Base-by-base conservation (phyloP, 169 alveolate genomes). In the Eimeria praecox region DNA sequence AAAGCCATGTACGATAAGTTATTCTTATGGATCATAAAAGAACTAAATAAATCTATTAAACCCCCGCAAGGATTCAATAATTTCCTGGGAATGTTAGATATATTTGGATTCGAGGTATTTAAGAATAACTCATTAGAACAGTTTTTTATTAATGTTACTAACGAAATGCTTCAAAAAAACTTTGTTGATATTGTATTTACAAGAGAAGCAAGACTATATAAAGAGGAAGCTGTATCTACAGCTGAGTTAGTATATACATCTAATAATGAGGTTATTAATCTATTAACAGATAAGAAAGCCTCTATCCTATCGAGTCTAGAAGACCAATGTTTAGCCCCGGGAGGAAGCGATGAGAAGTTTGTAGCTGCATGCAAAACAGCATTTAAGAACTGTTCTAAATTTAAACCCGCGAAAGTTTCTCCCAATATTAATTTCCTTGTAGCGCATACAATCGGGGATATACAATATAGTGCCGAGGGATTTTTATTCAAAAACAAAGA, bases 91-190 rank as follows among this genome's bases (percentile, higher is more conserved):
- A 92, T 99, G 80, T 96, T 99, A 35, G 99, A 99, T 96, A 99
- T 99, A 85, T 99, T 98, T 96, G 99, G 99, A 0, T 99, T 99
- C 96, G 99, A 99, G 96, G 98, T 97, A 69, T 99, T 99, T 92
- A 96, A 98, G 85, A 98, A 98, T 92, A 99, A 99, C 98, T 98
- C 99, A 38, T 98, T 99, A 96, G 99, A 99, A 95, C 99, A 99
- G 96, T 97, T 99, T 95, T 98, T 99, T 96, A 99, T 99, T 85
- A 99, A 99, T 96, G 99, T 98, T 96, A 99, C 99, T 22, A 99
- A 99, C 98, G 99, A 99, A 97, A 98, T 99, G 96, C 98, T 99
- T 27, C 99, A 99, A 90, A 98, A 99, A 96, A 97, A 99, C 94
- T 99, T 98, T 96, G 99, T 99, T 18, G 96, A 95, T 71, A 95